A percentile compares a stretch with the other conserved stretches of the same genome.
Conservation (phyloP, 129 eudicot genomes). For the Flaveria trinervia region DNA sequence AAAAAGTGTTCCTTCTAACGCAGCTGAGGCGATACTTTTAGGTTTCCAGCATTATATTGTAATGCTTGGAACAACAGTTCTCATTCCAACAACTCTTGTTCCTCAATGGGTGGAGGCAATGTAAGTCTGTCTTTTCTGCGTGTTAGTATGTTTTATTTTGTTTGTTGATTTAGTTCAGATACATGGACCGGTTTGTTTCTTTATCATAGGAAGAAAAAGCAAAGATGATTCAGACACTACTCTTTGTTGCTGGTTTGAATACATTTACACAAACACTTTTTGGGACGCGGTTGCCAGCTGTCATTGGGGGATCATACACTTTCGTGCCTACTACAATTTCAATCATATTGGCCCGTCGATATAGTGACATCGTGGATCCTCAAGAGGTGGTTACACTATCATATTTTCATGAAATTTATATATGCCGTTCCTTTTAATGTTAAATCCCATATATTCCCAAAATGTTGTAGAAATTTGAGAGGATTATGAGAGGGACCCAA, state of each 20-base stretch:
- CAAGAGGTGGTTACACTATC: constrained; percentile 50
- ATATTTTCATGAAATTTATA: background rate
- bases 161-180: background rate
- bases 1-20: constrained; percentile 30
- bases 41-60: constrained; percentile 95
- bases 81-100: constrained; percentile 78
- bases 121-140: constrained; percentile 42
- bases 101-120: constrained; percentile 98
- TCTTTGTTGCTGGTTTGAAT: constrained; percentile 90
- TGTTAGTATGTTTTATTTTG: background rate
- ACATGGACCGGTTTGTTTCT: background rate
- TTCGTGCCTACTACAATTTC: constrained; percentile 84
- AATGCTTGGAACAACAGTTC: constrained; percentile 97
- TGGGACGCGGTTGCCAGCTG: constrained; percentile 90
- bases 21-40: constrained; percentile 96
- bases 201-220: constrained; percentile 74
- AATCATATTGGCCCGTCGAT: constrained; percentile 79
- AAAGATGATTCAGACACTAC: constrained; percentile 84
- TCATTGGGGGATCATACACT: constrained; percentile 85
- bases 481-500: constrained; percentile 86
- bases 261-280: constrained; percentile 71
- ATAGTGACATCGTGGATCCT: constrained; percentile 64
- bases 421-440: background rate
- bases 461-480: constrained; percentile 68
- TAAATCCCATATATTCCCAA: background rate